Conservation (phyloP, 306 rosid genomes). For the Herpetospermum pedunculosum region DNA sequence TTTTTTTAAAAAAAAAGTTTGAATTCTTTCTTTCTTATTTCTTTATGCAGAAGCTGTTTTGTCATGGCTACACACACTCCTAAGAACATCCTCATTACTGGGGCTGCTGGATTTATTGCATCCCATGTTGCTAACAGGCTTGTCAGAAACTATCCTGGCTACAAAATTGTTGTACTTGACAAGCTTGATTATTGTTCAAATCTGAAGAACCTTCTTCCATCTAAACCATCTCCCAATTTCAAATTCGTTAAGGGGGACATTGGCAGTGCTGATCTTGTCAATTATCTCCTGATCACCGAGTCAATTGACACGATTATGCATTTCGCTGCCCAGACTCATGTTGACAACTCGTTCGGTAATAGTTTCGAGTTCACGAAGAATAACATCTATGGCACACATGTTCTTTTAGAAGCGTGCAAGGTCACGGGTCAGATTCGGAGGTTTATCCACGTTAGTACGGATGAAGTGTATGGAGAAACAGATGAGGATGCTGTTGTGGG, state of each 20-base stretch:
- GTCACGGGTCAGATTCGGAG: slow-evolving; percentile 48
- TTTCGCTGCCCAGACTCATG: slow-evolving; percentile 60
- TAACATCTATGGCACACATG: slow-evolving; percentile 53
- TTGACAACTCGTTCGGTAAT: slow-evolving; percentile 52
- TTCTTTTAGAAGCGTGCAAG: slow-evolving; percentile 48
- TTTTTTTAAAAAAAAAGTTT: background rate
- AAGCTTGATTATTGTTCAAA: slow-evolving; percentile 56
- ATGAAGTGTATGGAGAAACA: slow-evolving; percentile 54
- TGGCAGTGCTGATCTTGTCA: slow-evolving; percentile 53
- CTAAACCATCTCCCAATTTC: slow-evolving; percentile 42
- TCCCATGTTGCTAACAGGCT: slow-evolving; percentile 53
- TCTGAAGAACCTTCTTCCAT: slow-evolving; percentile 47
- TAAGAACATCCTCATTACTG: slow-evolving; percentile 54
- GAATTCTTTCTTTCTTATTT: background rate
- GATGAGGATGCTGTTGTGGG: slow-evolving; percentile 55
- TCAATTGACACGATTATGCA: slow-evolving; percentile 58
- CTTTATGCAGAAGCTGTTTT: slow-evolving; percentile 10
- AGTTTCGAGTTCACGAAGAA: slow-evolving; percentile 61
- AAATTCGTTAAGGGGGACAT: slow-evolving; percentile 54
- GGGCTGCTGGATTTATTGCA: slow-evolving; percentile 57
- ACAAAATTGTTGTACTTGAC: slow-evolving; percentile 54
- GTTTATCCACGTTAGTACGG: slow-evolving; percentile 54
- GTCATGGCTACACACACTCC: slow-evolving; percentile 39
- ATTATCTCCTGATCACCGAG: slow-evolving; percentile 43
- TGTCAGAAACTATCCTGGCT: slow-evolving; percentile 36